Evolutionary conservation across 164 flowering plant genomes (phyloP).

Genomic region (Akebia trifoliata): DNA sequence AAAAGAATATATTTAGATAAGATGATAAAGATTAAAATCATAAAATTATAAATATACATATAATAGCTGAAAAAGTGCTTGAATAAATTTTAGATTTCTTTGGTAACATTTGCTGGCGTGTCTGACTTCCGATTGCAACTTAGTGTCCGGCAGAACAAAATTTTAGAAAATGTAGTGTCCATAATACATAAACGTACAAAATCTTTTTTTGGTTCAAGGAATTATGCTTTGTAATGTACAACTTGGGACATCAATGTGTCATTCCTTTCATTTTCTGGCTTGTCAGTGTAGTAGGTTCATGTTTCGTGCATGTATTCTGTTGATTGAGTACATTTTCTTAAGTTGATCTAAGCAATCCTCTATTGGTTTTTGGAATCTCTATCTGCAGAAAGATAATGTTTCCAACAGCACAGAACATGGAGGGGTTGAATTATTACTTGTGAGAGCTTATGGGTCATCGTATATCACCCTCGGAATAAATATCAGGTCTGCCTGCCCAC

Average conservation of each 20-base stretch:
- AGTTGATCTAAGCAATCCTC: too few species aligned
- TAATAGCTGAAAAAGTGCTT: too few species aligned
- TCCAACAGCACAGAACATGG: constrained; percentile 32
- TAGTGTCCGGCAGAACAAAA: too few species aligned
- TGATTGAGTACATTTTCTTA: too few species aligned
- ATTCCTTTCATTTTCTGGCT: too few species aligned
- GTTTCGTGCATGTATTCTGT: not conserved
- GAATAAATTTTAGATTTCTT: too few species aligned
- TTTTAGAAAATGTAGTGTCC: not conserved
- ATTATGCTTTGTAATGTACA: not conserved
- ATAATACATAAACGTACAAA: too few species aligned
- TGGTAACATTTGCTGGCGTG: too few species aligned
- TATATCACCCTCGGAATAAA: constrained; percentile 82
- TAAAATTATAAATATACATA: too few species aligned
- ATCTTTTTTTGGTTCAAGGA: not conserved
- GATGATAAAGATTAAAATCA: too few species aligned
- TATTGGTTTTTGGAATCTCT: constrained; percentile 11
- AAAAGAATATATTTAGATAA: too few species aligned
- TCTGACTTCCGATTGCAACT: too few species aligned
- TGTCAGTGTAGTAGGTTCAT: constrained; percentile 2
- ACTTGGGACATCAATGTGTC: not conserved
- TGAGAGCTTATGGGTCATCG: constrained; percentile 86
- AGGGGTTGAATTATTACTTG: constrained; percentile 64
- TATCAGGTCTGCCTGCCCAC: constrained; percentile 58
- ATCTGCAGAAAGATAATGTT: constrained; percentile 45